These are phyloP conservation scores for Nidularia sp. DNA, from an alignment of 768 basidiomycete genomes.

Conservation along the genomic window DNA sequence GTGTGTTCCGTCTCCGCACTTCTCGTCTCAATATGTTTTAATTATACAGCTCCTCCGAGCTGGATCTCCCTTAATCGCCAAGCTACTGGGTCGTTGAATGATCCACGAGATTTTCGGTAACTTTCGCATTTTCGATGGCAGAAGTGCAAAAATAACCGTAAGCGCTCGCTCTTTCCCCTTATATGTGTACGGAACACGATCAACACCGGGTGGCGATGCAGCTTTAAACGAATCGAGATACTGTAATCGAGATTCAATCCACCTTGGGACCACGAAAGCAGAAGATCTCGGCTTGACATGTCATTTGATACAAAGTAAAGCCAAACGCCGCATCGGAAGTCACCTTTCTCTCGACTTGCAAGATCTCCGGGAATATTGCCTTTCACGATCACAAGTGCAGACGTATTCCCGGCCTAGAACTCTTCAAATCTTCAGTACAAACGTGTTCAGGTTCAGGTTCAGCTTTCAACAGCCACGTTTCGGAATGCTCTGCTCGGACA, in stretches of 20 bases:
- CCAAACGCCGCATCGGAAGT: constrained; percentile 27
- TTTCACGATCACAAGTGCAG: too few species aligned
- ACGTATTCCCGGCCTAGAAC: too few species aligned
- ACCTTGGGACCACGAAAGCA: constrained; percentile 10
- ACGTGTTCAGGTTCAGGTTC: too few species aligned
- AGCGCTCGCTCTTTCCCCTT: constrained; percentile 11
- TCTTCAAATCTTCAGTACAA: too few species aligned
- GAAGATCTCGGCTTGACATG: constrained; percentile 13
- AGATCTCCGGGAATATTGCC: too few species aligned
- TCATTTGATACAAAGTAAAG: constrained; percentile 23
- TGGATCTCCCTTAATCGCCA: too few species aligned
- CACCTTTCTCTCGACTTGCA: not conserved
- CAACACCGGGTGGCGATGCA: constrained; percentile 14
- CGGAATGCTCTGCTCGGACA: constrained; percentile 17
- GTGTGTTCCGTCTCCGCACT: too few species aligned
- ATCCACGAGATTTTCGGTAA: too few species aligned
- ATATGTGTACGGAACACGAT: constrained; percentile 15
- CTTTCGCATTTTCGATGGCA: constrained; percentile 9
- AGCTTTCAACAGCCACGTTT: constrained; percentile 4
- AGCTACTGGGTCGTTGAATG: too few species aligned
- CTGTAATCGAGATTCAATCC: constrained; percentile 8
- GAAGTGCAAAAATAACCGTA: not conserved
- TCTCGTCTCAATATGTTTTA: not conserved
- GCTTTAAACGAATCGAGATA: too few species aligned
- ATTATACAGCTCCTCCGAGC: not conserved